These are phyloP conservation scores for Hypoxylon sp. DNA, from an alignment of 2,329 filamentous ascomycete genomes.

Conservation along the genomic window DNA sequence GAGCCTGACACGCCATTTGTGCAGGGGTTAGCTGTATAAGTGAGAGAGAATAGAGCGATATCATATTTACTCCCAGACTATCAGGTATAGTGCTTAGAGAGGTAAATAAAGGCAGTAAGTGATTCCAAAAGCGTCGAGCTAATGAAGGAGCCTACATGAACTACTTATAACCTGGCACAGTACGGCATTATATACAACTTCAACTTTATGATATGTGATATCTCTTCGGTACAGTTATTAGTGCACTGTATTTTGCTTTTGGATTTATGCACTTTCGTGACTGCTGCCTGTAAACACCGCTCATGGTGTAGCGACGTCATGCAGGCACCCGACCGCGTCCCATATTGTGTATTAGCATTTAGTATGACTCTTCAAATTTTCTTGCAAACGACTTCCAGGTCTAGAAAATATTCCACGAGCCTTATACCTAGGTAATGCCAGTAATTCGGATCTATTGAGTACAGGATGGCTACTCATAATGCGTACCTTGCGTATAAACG, in stretches of 20 bases:
- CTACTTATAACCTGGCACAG: background rate
- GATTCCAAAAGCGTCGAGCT: background rate
- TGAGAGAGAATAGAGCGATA: background rate
- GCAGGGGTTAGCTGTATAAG: background rate
- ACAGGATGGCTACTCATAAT: conserved; percentile 50
- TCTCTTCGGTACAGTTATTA: background rate
- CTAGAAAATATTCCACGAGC: background rate
- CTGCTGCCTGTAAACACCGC: background rate
- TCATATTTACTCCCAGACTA: background rate
- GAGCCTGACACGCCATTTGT: background rate
- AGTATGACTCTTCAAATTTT: background rate
- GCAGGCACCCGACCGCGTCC: conserved; percentile 2
- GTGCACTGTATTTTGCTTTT: background rate
- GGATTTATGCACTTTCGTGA: conserved; percentile 2
- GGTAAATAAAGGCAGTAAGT: background rate
- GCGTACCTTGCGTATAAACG: conserved; percentile 58
- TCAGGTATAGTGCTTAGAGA: background rate
- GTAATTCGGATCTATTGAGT: background rate
- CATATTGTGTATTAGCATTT: background rate
- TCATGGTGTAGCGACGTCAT: conserved; percentile 2
- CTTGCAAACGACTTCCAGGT: background rate
- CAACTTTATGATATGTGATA: background rate
- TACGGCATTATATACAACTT: background rate
- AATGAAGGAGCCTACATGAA: background rate
- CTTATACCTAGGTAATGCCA: no score